A percentile compares a stretch with the other conserved stretches of the same genome.
Conservation (phyloP, 2,329 filamentous ascomycete species). For the Dactylellina haptotyla region DNA sequence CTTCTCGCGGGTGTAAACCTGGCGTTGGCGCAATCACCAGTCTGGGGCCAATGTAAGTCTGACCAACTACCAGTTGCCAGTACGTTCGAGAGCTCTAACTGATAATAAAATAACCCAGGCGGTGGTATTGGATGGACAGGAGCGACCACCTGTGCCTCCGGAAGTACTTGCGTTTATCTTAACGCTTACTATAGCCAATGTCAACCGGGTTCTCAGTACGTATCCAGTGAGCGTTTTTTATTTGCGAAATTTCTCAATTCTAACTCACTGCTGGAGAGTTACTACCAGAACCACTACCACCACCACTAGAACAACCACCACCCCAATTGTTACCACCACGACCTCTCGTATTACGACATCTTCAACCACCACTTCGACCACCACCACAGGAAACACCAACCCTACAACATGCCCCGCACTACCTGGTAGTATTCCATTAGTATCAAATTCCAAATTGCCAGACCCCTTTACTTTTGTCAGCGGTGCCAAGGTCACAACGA, state of each 20-base stretch:
- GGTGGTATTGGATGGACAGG: slow-evolving; percentile 59
- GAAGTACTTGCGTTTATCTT: slow-evolving; percentile 57
- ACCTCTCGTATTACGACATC: slow-evolving; percentile 8
- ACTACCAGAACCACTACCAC: slow-evolving; percentile 33
- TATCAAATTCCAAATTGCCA: slow-evolving; percentile 42
- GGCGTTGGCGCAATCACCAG: slow-evolving; percentile 22
- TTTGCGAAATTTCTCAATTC: neutral
- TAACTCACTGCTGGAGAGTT: neutral
- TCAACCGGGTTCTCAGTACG: slow-evolving; percentile 34
- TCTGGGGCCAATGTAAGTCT: slow-evolving; percentile 47
- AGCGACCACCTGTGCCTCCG: slow-evolving; percentile 58
- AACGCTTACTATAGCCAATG: slow-evolving; percentile 47
- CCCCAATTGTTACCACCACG: neutral
- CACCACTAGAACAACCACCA: neutral
- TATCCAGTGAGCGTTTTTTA: neutral
- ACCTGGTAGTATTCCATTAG: slow-evolving; percentile 35
- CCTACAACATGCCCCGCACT: slow-evolving; percentile 43
- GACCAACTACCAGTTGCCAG: neutral
- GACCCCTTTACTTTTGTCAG: slow-evolving; percentile 66
- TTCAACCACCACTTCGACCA: slow-evolving; percentile 15
- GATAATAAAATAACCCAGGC: slow-evolving; percentile 52
- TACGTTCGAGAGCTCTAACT: neutral
- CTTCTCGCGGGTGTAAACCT: slow-evolving; percentile 29
- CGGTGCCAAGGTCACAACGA: slow-evolving; percentile 64
- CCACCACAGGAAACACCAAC: slow-evolving; percentile 11